A percentile compares a stretch with the other conserved stretches of the same genome.
Evolutionary conservation across 257 asterid species (phyloP).

Genomic region (Verbena officinalis): DNA sequence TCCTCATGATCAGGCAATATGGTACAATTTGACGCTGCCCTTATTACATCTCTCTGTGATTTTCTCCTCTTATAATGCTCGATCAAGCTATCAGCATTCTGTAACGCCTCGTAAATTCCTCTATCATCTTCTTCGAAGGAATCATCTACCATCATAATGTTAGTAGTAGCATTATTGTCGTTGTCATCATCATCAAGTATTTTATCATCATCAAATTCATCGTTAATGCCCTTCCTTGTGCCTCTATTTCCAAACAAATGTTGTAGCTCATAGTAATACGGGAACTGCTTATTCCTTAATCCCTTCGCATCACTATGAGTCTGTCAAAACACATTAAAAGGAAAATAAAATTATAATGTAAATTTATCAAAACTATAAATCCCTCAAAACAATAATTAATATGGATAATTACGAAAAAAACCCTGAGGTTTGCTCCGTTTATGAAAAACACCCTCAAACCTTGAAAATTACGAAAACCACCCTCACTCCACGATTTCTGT

Average conservation of each 20-base stretch:
- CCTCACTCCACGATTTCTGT: too few relatives aligned
- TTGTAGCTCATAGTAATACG: constrained; percentile 28
- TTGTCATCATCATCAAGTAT: constrained; percentile 9
- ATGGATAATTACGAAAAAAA: too few relatives aligned
- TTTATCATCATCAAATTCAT: constrained; percentile 19
- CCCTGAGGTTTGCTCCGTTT: too few relatives aligned
- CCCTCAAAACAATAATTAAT: too few relatives aligned
- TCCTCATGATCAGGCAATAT: constrained; percentile 18
- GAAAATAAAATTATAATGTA: background rate
- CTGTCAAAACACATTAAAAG: constrained; percentile 10
- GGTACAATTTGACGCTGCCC: constrained; percentile 19
- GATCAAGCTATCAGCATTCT: constrained; percentile 12
- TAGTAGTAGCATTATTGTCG: constrained; percentile 7
- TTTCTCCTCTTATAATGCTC: constrained; percentile 20
- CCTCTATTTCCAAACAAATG: constrained; percentile 26
- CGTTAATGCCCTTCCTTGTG: constrained; percentile 21
- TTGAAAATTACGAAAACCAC: too few relatives aligned
- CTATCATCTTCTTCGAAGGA: constrained; percentile 23
- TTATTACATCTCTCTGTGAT: background rate
- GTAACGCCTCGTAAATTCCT: constrained; percentile 11
- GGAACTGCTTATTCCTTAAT: constrained; percentile 32
- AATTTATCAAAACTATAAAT: too few relatives aligned
- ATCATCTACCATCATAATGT: constrained; percentile 23
- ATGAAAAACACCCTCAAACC: too few relatives aligned
- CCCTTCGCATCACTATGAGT: constrained; percentile 32